Evolutionary conservation across 768 basidiomycete species (phyloP), one percentile per base, ranked within the genome.

Genomic region (Amanita rubescens): DNA sequence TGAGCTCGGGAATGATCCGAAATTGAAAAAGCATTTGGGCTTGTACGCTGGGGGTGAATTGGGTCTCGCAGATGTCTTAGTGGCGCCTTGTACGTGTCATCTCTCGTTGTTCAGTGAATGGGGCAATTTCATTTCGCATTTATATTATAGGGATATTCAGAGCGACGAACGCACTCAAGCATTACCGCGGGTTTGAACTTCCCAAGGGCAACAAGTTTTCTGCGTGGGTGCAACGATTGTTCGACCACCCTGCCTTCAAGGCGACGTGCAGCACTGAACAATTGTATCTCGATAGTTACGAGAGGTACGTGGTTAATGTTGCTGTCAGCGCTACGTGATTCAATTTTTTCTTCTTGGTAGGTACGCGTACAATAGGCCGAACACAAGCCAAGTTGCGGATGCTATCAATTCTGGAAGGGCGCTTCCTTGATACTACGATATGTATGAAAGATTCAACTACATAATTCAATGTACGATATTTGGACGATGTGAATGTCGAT

Each of bases 131-230:
- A 4, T 19, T 12, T n/a, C 1, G 0, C n/a, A n/a, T n/a, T n/a
- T n/a, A n/a, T n/a, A n/a, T 51, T n/a, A n/a, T n/a, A 87, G 85
- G 87, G 84, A 63, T 91, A 2, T 83, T 79, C 63, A 73, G 90
- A 41, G 79, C 86, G 22, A 75, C 68, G 34, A 78, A 78, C 32
- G 85, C 84, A 3, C 65, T 88, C 48, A 75, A 74, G 48, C 79
- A 84, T 59, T 89, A 89, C 55, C 78, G 86, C 14, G 84, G 78
- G 0, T 88, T 87, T 60, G 71, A 74, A 51, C 59, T 86, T 33
- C 81, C 83, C 0, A 49, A 67, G 25, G 77, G 75, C 1, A 61
- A 62, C 3, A 78, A 71, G 48, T 76, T 86, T 58, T 62, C 70
- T 19, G 75, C 69, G 3, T 89, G 82, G 76, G 48, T 83, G 41